Base-by-base conservation (phyloP, 441 rosid genomes). In the Adansonia rubrostipa region DNA sequence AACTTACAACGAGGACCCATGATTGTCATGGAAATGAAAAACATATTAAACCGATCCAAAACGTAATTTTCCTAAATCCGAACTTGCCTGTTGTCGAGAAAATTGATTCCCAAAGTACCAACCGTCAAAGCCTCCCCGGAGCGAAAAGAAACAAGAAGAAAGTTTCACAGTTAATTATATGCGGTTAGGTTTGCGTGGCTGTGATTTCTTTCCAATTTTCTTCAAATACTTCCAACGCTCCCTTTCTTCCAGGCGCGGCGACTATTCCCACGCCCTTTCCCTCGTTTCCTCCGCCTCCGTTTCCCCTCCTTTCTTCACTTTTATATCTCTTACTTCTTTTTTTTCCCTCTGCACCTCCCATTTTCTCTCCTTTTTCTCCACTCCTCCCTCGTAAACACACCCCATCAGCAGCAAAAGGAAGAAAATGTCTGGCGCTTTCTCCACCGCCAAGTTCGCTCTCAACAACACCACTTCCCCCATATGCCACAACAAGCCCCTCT, bases 361-460 rank as follows among this genome's bases (percentile, higher is more conserved):
- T 81, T 48, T 9, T 9, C 42, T 40, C 42, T 40, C 14, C 42
- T 54, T 66, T 54, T 60, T 53, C 53, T 17, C 36, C 36, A 33
- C 36, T 28, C 3, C 42, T n/a, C 54, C 68, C 14, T 24, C 56
- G 51, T 66, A 48, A 19, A 22, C 5, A 58, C 24, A 19, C 6
- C 71, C 28, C 13, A 42, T 44, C 47, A 4, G 6, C 9, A 13
- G 13, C 8, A 24, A 40, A 7, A 13, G 13, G 14, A 66, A 14
- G 10, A 51, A 53, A 50, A 88, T 85, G 91, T 78, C 91, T 5
- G 71, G 87, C 4, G 81, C 89, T 80, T 89, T 89, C 82, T 87
- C 92, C 78, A 73, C 93, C 10, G 28, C 86, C 40, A 86, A 77
- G 69, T 77, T 87, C 74, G 69, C 92, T 65, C 83, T 82, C 58